phyloP scores from a whole-genome alignment of 2,329 filamentous ascomycete species.

The Aspergillus sp. region DNA sequence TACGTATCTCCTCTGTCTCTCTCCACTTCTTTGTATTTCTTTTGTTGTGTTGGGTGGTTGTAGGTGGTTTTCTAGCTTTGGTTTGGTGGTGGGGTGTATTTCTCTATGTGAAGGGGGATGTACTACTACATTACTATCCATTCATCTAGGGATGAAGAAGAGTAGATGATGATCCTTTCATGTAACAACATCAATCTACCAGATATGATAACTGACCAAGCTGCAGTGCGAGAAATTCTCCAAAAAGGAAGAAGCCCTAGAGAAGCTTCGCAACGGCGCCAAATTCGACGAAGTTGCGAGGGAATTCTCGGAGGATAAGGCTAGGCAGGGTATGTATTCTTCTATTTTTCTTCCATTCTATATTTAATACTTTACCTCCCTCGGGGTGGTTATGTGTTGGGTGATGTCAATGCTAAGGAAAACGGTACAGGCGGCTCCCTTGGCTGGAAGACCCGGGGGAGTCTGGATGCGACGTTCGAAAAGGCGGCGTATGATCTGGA shows the following conservation, averaged over 20 bases:
- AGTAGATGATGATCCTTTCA: too few relatives aligned
- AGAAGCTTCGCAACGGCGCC: slow-evolving; percentile 59
- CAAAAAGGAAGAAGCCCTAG: slow-evolving; percentile 66
- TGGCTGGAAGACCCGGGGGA: slow-evolving; percentile 64
- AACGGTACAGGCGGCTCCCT: slow-evolving; percentile 55
- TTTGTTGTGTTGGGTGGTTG: neutral
- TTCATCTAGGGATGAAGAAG: too few relatives aligned
- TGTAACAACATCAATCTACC: too few relatives aligned
- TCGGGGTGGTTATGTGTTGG: neutral
- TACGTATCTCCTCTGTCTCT: slow-evolving; percentile 29
- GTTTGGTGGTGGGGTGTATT: neutral
- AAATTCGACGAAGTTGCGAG: slow-evolving; percentile 68
- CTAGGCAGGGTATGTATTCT: slow-evolving; percentile 51
- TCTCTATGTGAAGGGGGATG: too few relatives aligned
- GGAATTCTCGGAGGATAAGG: slow-evolving; percentile 68
- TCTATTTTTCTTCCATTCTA: neutral
- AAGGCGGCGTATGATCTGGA: slow-evolving; percentile 64
- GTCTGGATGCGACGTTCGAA: slow-evolving; percentile 60
- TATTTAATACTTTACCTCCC: too few relatives aligned
- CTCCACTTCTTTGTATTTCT: slow-evolving; percentile 1
- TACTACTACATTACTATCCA: too few relatives aligned
- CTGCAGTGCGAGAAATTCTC: slow-evolving; percentile 61
- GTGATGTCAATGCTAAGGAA: neutral
- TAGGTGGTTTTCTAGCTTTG: neutral
- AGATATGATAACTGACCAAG: neutral